Evolutionary conservation across 345 rosid species (phyloP), one percentile per base, ranked within the genome.

Genomic region (Heritiera littoralis): DNA sequence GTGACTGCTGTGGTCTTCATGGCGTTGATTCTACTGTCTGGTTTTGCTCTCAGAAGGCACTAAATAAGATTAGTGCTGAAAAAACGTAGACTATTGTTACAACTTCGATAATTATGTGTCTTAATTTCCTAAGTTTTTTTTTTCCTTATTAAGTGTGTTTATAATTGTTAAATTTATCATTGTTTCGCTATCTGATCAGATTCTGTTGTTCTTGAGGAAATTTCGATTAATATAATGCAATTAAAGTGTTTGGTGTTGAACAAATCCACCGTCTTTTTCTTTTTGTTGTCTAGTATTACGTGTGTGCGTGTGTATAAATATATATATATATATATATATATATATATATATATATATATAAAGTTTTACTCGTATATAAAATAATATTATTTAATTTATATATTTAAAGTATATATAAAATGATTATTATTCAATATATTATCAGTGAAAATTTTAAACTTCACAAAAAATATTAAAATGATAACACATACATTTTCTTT

Each of bases 1-100:
- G 68, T 89, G 28, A 72, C 92, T 3, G 97, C 80, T 6, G 80
- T 78, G 8, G 75, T 92, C 46, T 74, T 92, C 61, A 6, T 85
- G 80, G 5, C 84, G 38, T 79, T 95, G 75, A 67, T 93, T 48
- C 78, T 93, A 43, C 67, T 93, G 8, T 92, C 98, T 60, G 94
- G 85, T 63, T 55, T 91, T 51, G 93, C 96, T 72, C 91, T 95
- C 7, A 88, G 87, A 55, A 87, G 59, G 69, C 85, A 61, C 35
- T 88, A 58, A 77, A 15, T 0, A 3, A 9, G 9, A 18, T 9
- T 54, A 15, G 18, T 23, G 18, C n/a, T 54, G 58, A 48, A 13
- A 5, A 65, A 14, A 30, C 14, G 9, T 9, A 13, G 40, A 13
- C 46, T 54, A 35, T 40, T 54, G 15, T 54, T 72, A 5, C 30